Conservation (phyloP, 2,329 filamentous ascomycete genomes). For the Phialocephala sp. region DNA sequence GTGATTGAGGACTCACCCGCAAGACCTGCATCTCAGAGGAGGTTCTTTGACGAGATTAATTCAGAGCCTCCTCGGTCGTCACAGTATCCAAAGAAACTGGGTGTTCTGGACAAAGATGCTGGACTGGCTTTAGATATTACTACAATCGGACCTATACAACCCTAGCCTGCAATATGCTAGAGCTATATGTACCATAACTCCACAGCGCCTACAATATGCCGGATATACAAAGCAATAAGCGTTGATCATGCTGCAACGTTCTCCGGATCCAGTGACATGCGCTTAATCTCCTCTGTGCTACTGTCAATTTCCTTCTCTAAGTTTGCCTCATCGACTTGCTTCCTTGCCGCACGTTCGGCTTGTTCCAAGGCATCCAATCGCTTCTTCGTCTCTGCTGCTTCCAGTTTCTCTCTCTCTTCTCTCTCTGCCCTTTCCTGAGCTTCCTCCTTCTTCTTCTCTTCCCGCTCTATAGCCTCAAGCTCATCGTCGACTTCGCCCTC, state of each 20-base stretch:
- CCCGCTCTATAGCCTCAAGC: slow-evolving; percentile 71
- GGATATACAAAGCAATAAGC: slow-evolving; percentile 15
- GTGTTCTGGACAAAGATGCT: slow-evolving; percentile 24
- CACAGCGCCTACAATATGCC: slow-evolving; percentile 23
- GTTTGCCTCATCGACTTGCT: slow-evolving; percentile 16
- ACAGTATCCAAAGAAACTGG: slow-evolving; percentile 24
- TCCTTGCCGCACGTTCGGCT: slow-evolving; percentile 31
- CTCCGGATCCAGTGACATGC: slow-evolving; percentile 35
- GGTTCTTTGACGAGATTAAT: slow-evolving; percentile 22
- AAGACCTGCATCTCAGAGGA: slow-evolving; percentile 13
- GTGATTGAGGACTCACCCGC: slow-evolving; percentile 4
- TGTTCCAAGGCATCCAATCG: slow-evolving; percentile 38
- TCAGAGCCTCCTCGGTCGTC: slow-evolving; percentile 18
- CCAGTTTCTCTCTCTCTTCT: slow-evolving; percentile 38
- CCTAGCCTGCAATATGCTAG: slow-evolving; percentile 27
- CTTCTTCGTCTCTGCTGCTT: slow-evolving; percentile 40
- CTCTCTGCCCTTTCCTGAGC: slow-evolving; percentile 42
- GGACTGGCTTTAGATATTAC: slow-evolving; percentile 27
- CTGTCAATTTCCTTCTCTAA: slow-evolving; percentile 29
- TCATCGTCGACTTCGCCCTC: slow-evolving; percentile 89
- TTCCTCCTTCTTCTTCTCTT: slow-evolving; percentile 52
- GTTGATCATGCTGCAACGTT: slow-evolving; percentile 25
- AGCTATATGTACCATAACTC: slow-evolving; percentile 19
- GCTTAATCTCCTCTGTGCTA: slow-evolving; percentile 31
- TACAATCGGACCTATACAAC: slow-evolving; percentile 32